Evolutionary conservation across 441 rosid genomes (phyloP), one percentile per base, ranked within the genome.

Genomic region (Kokia cookei): DNA sequence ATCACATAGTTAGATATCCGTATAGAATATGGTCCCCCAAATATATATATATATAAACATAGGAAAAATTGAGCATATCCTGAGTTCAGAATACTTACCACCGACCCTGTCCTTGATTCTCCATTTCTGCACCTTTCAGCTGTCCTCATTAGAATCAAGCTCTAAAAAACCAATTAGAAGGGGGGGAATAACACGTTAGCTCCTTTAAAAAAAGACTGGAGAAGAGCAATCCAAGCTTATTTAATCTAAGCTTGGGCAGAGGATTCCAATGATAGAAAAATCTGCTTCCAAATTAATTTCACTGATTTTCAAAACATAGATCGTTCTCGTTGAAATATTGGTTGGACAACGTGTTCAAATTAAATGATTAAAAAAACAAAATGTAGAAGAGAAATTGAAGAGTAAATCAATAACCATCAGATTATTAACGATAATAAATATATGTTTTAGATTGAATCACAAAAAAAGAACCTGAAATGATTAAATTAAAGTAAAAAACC

Each of bases 131-230:
- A 58, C 35, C 78, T 80, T 62, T 80, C 84, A 79, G 82, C 81
- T 83, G 86, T 88, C 61, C 76, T 84, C 92, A 91, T 87, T 61
- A 55, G 65, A 55, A 83, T 80, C 83, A 76, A 73, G 75, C 64
- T 78, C 85, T 82, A 68, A 74, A 35, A 50, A 77, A 76, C 59
- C 67, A 72, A 45, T 61, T 11, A 10, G 14, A 47, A 22, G 13
- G 17, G 6, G 32, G 64, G 3, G 11, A 58, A 2, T n/a, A 27
- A 66, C 14, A 53, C 53, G 26, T 42, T 58, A 54, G 22, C 13
- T 27, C 47, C 40, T 13, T 59, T 26, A 12, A 62, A 37, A 63
- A 17, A 37, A n/a, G 71, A 40, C 42, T 26, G 42, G 48, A 26
- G 19, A 66, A 66, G 57, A 66, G 37, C 40, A 47, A 47, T 15